phyloP scores from a whole-genome alignment of 352 stramenopile genomes.

The Phytophthora syringae region DNA sequence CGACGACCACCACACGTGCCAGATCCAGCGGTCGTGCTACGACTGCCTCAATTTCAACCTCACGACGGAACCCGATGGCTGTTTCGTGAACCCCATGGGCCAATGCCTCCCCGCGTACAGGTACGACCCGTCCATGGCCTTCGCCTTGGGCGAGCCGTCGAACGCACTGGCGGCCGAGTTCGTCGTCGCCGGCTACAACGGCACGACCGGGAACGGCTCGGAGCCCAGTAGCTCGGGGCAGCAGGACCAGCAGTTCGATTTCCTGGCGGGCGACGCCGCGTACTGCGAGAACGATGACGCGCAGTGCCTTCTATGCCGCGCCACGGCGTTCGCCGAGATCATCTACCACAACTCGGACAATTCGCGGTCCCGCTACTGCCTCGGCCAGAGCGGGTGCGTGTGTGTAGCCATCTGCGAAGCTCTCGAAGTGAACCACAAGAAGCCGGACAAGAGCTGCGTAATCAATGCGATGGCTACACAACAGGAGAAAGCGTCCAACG shows the following conservation, averaged over 20 bases:
- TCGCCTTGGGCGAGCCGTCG: constrained; percentile 31
- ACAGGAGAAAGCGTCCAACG: neutral
- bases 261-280: constrained; percentile 30
- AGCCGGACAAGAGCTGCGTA: constrained; percentile 36
- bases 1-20: constrained; percentile 41
- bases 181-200: constrained; percentile 27
- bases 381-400: constrained; percentile 45
- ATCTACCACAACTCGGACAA: constrained; percentile 49
- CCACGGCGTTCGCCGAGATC: constrained; percentile 43
- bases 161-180: constrained; percentile 32
- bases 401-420: constrained; percentile 56
- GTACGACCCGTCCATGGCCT: constrained; percentile 37
- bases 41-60: constrained; percentile 62
- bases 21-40: constrained; percentile 52
- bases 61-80: constrained; percentile 36
- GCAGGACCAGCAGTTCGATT: constrained; percentile 37
- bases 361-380: constrained; percentile 42
- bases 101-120: constrained; percentile 11
- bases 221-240: constrained; percentile 13
- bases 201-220: constrained; percentile 14
- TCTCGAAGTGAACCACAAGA: constrained; percentile 16
- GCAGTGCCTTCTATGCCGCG: constrained; percentile 41
- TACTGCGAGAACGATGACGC: constrained; percentile 51
- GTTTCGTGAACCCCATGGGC: constrained; percentile 43
- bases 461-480: constrained; percentile 45